Percentiles rank a stretch among this genome's conserved stretches.
These are phyloP conservation scores for Cutaneotrichosporon cutaneum DNA, from an alignment of 1,284 basidiomycete species.

Conservation along the genomic window DNA sequence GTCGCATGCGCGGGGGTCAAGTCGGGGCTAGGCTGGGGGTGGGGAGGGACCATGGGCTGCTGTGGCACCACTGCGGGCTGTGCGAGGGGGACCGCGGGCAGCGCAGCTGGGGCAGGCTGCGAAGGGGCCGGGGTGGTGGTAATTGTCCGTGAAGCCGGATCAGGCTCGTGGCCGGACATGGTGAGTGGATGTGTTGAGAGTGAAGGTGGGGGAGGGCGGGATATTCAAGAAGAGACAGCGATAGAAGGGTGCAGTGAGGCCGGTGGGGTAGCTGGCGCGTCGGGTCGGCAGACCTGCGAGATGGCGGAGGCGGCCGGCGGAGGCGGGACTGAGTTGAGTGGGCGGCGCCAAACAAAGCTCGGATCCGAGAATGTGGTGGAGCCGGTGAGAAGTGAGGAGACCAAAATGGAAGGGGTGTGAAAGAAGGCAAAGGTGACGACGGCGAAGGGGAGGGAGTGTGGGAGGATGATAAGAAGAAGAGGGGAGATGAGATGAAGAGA, in stretches of 20 bases:
- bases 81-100: background rate
- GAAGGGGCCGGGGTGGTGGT: background rate
- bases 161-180: background rate
- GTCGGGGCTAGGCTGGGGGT: background rate
- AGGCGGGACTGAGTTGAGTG: background rate
- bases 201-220: background rate
- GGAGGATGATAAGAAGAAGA: background rate
- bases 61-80: background rate
- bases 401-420: background rate
- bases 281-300: background rate
- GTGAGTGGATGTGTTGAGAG: background rate
- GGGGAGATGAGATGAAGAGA: background rate
- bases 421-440: background rate
- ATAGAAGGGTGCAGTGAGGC: too few relatives aligned
- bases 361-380: background rate
- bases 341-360: background rate
- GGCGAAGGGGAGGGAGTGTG: background rate
- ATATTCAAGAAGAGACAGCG: background rate
- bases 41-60: background rate
- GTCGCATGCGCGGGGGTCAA: too few relatives aligned
- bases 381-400: too few relatives aligned
- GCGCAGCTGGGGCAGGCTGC: background rate
- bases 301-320: background rate
- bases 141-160: background rate
- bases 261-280: too few relatives aligned